Evolutionary conservation across 2,329 filamentous ascomycete species (phyloP), one percentile per base, ranked within the genome.

Genomic region (Ophiobolus disseminans): DNA sequence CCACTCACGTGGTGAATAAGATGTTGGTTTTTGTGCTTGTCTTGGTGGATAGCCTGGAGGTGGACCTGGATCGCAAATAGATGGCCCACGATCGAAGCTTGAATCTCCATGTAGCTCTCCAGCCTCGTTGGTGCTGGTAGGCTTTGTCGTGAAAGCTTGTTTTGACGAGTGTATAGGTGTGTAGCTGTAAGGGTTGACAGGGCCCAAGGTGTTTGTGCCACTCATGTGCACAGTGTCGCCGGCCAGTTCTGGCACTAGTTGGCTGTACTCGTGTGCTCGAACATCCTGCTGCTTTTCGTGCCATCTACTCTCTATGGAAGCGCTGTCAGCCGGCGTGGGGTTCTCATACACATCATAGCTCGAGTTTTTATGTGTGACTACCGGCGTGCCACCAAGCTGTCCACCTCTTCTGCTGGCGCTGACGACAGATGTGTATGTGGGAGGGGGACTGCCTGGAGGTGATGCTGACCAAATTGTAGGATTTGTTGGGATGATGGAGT

Each of bases 161-260:
- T 21, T 4, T 4, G 19, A 30, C 13, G 4, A 17, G 5, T 8
- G 10, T n/a, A 8, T 17, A 8, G 23, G 10, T 5, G 2, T 14
- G 21, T 26, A 13, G 11, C 7, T 8, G 17, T 22, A 55, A 21
- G 59, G 59, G 16, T 63, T 56, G 0, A 63, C 58, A 3, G 60
- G 60, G 1, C 60, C 57, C n/a, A 46, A 34, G 2, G 48, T 20
- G 26, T 63, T 63, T n/a, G 60, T 63, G 3, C 36, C 60, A 39
- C 57, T 61, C 40, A 61, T 40, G 4, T 17, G 26, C 14, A 57
- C 26, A 4, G 44, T 45, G 14, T 60, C 39, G 8, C 59, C 49
- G 4, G 48, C 45, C 10, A 62, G 30, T 35, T 62, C 59, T 3
- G 50, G 45, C 2, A 52, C 21, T 1, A 5, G 17, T 8, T 40